phyloP scores from a whole-genome alignment of 192 early-diverging fungal genomes.

The Chytriomyces hyalinus region DNA sequence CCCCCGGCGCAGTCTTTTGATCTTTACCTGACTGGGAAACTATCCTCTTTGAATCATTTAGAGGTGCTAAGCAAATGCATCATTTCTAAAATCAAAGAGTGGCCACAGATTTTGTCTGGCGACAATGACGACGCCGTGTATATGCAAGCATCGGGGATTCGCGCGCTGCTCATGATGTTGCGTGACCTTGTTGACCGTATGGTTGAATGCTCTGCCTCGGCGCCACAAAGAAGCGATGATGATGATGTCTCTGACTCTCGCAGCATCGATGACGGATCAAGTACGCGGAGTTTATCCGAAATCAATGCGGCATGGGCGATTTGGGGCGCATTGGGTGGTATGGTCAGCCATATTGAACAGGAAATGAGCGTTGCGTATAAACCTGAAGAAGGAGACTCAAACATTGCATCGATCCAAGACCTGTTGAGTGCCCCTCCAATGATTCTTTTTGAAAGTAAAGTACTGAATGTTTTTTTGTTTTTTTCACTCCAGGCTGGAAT shows the following conservation, averaged over 20 bases:
- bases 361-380: constrained; percentile 29
- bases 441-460: background rate
- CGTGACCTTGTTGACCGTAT: constrained; percentile 4
- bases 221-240: background rate
- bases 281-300: constrained; percentile 19
- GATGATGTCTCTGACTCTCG: background rate
- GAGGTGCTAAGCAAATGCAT: constrained; percentile 37
- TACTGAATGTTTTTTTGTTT: background rate
- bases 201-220: background rate
- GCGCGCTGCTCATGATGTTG: background rate
- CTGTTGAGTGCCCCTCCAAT: constrained; percentile 23
- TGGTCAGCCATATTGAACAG: constrained; percentile 37
- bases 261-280: background rate
- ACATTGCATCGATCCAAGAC: constrained; percentile 43
- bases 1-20: constrained; percentile 32
- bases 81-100: constrained; percentile 34
- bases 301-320: constrained; percentile 46
- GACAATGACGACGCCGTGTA: constrained; percentile 31
- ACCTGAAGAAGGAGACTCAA: constrained; percentile 32
- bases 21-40: constrained; percentile 29
- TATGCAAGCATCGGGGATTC: constrained; percentile 28
- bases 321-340: constrained; percentile 45
- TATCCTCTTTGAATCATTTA: constrained; percentile 29
- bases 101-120: constrained; percentile 12
- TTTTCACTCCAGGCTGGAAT: constrained; percentile 34